Percentiles rank a stretch among this genome's conserved stretches.
Evolutionary conservation across 768 basidiomycete species (phyloP).

Genomic region (Russula vinacea): DNA sequence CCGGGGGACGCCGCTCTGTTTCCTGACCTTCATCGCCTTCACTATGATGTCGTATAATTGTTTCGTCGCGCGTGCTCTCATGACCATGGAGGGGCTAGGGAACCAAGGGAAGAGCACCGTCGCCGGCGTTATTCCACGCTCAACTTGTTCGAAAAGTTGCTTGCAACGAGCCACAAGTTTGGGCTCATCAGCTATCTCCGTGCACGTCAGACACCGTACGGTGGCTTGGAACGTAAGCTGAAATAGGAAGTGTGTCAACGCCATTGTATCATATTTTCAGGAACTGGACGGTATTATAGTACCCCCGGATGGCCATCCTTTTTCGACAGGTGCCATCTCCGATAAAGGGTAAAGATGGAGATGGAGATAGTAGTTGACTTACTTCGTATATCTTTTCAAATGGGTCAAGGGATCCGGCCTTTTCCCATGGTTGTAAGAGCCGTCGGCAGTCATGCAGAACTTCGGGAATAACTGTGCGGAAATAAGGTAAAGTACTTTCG

Average conservation of each 20-base stretch:
- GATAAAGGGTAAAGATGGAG: slow-evolving; percentile 1
- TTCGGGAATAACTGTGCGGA: slow-evolving; percentile 55
- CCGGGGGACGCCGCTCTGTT: slow-evolving; percentile 52
- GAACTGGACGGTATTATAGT: neutral
- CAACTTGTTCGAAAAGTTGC: slow-evolving; percentile 62
- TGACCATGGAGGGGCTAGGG: slow-evolving; percentile 67
- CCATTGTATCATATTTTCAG: neutral
- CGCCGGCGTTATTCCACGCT: slow-evolving; percentile 66
- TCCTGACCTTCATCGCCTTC: slow-evolving; percentile 52
- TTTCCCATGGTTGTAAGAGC: slow-evolving; percentile 63
- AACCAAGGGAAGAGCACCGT: slow-evolving; percentile 76
- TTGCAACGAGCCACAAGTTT: slow-evolving; percentile 59
- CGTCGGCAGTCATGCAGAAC: slow-evolving; percentile 63
- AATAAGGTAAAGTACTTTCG: slow-evolving; percentile 23
- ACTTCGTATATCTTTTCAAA: slow-evolving; percentile 71
- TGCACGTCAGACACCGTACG: slow-evolving; percentile 61
- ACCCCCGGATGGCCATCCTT: slow-evolving; percentile 11
- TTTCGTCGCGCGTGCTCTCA: slow-evolving; percentile 69
- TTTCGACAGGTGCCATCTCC: slow-evolving; percentile 15
- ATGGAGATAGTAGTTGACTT: slow-evolving; percentile 29
- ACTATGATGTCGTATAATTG: slow-evolving; percentile 69
- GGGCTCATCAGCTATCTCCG: slow-evolving; percentile 68
- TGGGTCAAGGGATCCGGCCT: slow-evolving; percentile 63
- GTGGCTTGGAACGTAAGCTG: slow-evolving; percentile 69
- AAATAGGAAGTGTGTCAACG: slow-evolving; percentile 9